Percentiles rank a stretch among this genome's conserved stretches.
These are phyloP conservation scores for Ustulina deusta DNA, from an alignment of 2,329 filamentous ascomycete genomes.

Conservation along the genomic window DNA sequence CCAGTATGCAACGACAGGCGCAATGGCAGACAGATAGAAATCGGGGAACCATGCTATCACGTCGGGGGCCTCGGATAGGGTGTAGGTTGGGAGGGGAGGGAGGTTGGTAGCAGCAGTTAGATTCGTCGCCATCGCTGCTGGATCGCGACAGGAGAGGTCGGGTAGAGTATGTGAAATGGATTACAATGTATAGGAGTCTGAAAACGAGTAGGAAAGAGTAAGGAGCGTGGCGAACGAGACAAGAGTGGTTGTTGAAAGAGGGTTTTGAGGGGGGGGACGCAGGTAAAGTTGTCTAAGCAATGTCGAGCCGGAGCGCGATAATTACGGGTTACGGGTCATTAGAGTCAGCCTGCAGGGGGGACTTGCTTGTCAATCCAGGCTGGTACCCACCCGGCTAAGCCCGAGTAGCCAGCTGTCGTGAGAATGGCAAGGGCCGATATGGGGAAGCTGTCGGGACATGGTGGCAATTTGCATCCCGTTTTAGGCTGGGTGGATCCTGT, in stretches of 20 bases:
- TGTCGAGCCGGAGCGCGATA: slow-evolving; percentile 32
- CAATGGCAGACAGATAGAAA: slow-evolving; percentile 78
- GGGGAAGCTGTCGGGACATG: background rate
- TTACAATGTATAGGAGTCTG: slow-evolving; percentile 41
- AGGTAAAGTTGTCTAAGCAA: slow-evolving; percentile 21
- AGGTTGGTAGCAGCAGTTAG: slow-evolving; percentile 71
- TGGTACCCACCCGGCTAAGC: slow-evolving; percentile 11
- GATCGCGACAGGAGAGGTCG: slow-evolving; percentile 18
- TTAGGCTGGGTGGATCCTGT: slow-evolving; percentile 9
- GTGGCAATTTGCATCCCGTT: slow-evolving; percentile 23
- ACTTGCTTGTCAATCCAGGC: background rate
- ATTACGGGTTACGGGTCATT: slow-evolving; percentile 19
- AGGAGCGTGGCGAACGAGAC: slow-evolving; percentile 35
- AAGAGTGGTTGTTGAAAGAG: slow-evolving; percentile 30
- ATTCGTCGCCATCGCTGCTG: slow-evolving; percentile 59
- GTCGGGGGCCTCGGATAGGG: slow-evolving; percentile 74
- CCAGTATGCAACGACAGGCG: slow-evolving; percentile 92
- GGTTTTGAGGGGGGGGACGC: slow-evolving; percentile 13
- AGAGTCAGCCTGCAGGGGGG: background rate
- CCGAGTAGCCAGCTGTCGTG: slow-evolving; percentile 22
- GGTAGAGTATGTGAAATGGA: slow-evolving; percentile 29
- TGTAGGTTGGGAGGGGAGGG: slow-evolving; percentile 88
- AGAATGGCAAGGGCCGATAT: slow-evolving; percentile 17
- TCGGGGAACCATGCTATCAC: slow-evolving; percentile 85
- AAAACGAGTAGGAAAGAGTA: slow-evolving; percentile 38